Evolutionary conservation across 768 basidiomycete genomes (phyloP), one percentile per base, ranked within the genome.

Genomic region (Russula sp.): DNA sequence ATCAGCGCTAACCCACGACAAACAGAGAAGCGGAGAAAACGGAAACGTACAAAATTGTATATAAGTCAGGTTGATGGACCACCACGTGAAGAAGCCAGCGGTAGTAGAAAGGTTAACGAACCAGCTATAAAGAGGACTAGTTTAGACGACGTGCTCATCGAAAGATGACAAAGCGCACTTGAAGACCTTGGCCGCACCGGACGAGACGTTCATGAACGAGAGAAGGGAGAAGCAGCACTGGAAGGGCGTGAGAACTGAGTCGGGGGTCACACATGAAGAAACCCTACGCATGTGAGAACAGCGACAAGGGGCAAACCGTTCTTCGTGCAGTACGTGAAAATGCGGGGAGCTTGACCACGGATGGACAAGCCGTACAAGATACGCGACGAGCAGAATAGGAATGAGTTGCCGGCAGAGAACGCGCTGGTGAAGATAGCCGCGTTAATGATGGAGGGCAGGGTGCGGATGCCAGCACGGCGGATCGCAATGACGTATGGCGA

Each of bases 401-500:
- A 83, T 65, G 83, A 85, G 73, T 86, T 89, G 56, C 82, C 84
- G 16, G 88, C 84, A 32, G 86, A 88, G 77, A 88, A 86, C 3
- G 87, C 86, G 66, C 81, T 82, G 5, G 89, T 82, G 70, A 92
- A 82, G 69, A 91, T 77, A 59, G 77, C 78, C 11, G 83, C 89
- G 69, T 92, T 92, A 73, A 92, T 79, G 69, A 92, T 81, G 51
- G 83, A 82, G 6, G 84, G 84, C 37, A 89, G 76, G 10, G 59
- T 84, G 76, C 82, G 84, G 71, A 91, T 82, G 11, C 90, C 88
- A 0, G 88, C 86, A 45, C 81, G 79, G 50, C 75, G 80, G 67
- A 94, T 85, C 20, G 90, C 91, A 66, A 94, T 87, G 59, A 94
- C 91, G 74, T 90, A 95, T 3, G 92, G 92, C 4, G 89, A 91